These are phyloP conservation scores for Schizosaccharomyces japonicus DNA, from an alignment of 805 yeast genomes.

Conservation along the genomic window DNA sequence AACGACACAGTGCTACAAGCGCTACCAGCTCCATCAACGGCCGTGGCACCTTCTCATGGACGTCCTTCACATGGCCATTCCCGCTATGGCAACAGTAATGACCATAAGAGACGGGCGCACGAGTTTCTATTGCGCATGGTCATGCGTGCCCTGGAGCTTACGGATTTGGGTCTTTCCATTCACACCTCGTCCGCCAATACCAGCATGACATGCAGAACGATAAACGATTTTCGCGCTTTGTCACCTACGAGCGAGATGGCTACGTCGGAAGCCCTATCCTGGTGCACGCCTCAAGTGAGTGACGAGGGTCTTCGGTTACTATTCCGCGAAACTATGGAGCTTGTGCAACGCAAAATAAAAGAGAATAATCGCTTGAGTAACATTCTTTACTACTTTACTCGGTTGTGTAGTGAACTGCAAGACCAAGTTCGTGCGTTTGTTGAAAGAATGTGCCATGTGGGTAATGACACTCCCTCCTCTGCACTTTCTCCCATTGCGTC, in stretches of 20 bases:
- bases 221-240: background rate
- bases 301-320: background rate
- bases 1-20: too few relatives aligned
- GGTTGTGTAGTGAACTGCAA: constrained; percentile 59
- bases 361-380: constrained; percentile 48
- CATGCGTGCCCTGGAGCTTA: background rate
- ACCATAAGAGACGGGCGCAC: too few relatives aligned
- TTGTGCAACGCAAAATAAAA: constrained; percentile 43
- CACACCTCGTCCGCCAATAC: background rate
- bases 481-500: too few relatives aligned
- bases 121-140: too few relatives aligned
- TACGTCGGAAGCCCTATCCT: background rate
- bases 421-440: constrained; percentile 38
- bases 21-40: too few relatives aligned
- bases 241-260: background rate
- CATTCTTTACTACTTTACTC: constrained; percentile 48
- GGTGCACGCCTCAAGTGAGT: background rate
- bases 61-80: too few relatives aligned
- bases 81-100: too few relatives aligned
- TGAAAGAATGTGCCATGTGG: too few relatives aligned
- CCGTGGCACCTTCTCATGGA: too few relatives aligned
- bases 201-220: background rate
- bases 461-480: too few relatives aligned
- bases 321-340: constrained; percentile 37
- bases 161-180: background rate